Evolutionary conservation across 257 asterid genomes (phyloP), one percentile per base, ranked within the genome.

Genomic region (Solanum phureja): DNA sequence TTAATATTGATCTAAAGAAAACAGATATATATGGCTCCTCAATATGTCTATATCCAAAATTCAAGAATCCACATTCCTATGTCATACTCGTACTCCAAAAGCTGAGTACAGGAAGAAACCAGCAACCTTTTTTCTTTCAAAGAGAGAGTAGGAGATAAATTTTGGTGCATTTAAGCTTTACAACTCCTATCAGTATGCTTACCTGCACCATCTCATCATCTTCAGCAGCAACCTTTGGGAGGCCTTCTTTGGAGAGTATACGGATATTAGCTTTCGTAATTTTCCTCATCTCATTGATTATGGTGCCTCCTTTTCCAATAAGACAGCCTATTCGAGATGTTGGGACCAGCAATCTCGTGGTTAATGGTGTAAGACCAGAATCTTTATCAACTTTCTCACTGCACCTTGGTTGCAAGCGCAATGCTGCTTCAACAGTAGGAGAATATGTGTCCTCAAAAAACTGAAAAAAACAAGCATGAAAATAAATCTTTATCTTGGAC

Each of bases 181-280:
- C 24, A 21, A 77, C 23, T 77, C 84, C 27, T 77, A 40, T 40
- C 83, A 40, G n/a, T 79, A 83, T 58, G 44, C 68, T 90, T 94
- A 97, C 98, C 98, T 93, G 99, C 88, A 97, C 99, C 98, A 97
- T 95, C 92, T 97, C 98, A 86, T 97, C 99, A 72, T 96, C 99
- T 66, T 91, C 95, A 73, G 98, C 88, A n/a, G 99, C 99, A 88
- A 97, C 93, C 92, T 96, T 95, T 16, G 99, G 99, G 72, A 95
- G 95, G 90, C 91, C 92, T 91, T 97, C 99, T 88, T 96, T 96
- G 8, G 99, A 94, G 85, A 96, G 92, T 74, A 97, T 87, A 83
- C 98, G 99, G 82, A 97, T 95, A 88, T 94, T 95, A 88, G 99
- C 99, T 92, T 92, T 95, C 62, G 98, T 94, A 90, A 94, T 90